Evolutionary conservation across 495 filamentous ascomycete species (phyloP), one percentile per base, ranked within the genome.

Genomic region (Bacidia rubella): DNA sequence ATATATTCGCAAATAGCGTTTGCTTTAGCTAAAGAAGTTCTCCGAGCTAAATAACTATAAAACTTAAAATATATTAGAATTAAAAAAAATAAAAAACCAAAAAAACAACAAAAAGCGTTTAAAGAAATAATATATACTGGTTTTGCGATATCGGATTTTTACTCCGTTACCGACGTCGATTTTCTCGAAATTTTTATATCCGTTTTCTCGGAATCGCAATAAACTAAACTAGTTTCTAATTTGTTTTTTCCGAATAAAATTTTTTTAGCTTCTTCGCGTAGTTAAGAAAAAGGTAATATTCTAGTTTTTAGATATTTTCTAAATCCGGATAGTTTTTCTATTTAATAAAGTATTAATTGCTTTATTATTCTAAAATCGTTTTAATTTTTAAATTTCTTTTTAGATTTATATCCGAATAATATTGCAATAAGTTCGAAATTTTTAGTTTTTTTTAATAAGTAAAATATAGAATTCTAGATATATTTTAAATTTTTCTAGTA

Each of bases 381-480:
- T 42, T 52, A 52, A 42, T 12, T 42, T 41, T 52, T 22, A 23
- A 25, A 48, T 23, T 29, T 48, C 25, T 48, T 48, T 48, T 48
- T 29, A 11, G 19, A 22, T 27, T 48, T 42, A 44, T 52, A 52
- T 24, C 24, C 15, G 23, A 52, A 43, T 2, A 29, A 41, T 41
- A 43, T 41, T 45, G 19, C 21, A 26, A 45, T 11, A 2, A 27
- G 19, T 41, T 20, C 29, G 25, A 20, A 12, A 10, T 25, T 10
- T 11, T 48, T 35, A 9, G 17, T 26, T 54, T 32, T 29, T 48
- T 51, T 46, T 32, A 54, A 40, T 2, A 54, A 39, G n/a, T 4
- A 23, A 47, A 23, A 54, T 32, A 35, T 54, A 54, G 22, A 47
- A 54, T 32, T 47, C 43, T 48, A 48, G 29, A 24, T 48, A 35